Evolutionary conservation across 768 basidiomycete species (phyloP), one percentile per base, ranked within the genome.

Genomic region (Leucosporidium yakuticum): DNA sequence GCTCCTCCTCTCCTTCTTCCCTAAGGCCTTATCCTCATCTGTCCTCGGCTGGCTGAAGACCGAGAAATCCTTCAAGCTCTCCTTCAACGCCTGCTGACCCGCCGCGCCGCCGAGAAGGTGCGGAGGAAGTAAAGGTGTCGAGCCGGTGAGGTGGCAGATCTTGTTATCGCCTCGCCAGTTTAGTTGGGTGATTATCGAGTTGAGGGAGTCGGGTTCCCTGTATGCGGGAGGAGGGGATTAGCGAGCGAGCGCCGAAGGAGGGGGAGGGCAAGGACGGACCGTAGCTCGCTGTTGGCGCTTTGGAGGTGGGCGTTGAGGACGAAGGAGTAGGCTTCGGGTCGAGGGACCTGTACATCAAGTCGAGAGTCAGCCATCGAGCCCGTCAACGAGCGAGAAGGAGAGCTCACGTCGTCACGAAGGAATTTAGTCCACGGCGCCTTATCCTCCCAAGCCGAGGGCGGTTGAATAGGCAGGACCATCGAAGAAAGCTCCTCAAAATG

Each of bases 81-180:
- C 49, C 11, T 51, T 49, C 11, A 34, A 21, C 29, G 25, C 32
- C 32, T 61, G 20, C 6, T 25, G n/a, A 0, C 60, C 60, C 7
- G 8, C n/a, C 21, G 48, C 21, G 3, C 60, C 60, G 1, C 4
- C 12, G 7, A 61, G 34, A 11, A 32, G 60, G 15, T 61, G 29
- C 20, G 60, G 60, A 23, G 60, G 49, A 23, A 61, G 50, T 1
- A 61, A 4, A 8, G 60, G 60, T 19, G 48, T 32, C 11, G 60
- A 48, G 4, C 60, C 60, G 20, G 19, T 29, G 15, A 61, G 60
- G n/a, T 61, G 60, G 14, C 32, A 48, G 49, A 69, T 49, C 54
- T 69, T 69, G 64, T 63, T 69, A 36, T 60, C 53, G n/a, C 67
- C 68, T 20, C 71, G 61, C 67, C 68, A 72, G 59, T 66, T 72